Conservation (phyloP, 2,329 filamentous ascomycete species). For the Cadophora sp. region DNA sequence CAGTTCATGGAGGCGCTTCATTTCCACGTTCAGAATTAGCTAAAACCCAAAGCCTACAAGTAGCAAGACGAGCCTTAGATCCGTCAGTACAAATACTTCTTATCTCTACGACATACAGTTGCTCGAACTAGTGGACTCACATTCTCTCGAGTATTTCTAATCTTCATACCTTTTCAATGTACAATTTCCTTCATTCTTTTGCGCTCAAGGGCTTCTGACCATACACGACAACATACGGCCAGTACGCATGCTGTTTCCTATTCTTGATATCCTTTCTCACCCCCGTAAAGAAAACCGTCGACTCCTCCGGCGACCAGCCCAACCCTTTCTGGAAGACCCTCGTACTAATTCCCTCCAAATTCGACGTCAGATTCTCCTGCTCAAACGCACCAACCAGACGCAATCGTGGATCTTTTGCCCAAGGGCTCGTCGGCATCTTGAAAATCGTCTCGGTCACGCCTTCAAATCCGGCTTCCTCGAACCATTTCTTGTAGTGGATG, state of each 20-base stretch:
- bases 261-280: constrained; percentile 17
- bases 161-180: no score
- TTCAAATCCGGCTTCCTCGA: constrained; percentile 13
- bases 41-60: no score
- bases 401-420: constrained; percentile 13
- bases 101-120: no score
- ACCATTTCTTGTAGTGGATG: constrained; percentile 9
- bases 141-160: no score
- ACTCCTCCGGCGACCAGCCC: constrained; percentile 9
- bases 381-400: constrained; percentile 11
- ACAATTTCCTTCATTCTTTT: not conserved
- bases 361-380: constrained; percentile 13
- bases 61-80: no score
- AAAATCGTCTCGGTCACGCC: constrained; percentile 14
- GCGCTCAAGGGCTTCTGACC: not conserved
- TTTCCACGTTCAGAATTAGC: no score
- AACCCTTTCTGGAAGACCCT: constrained; percentile 8
- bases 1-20: no score
- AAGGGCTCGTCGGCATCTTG: constrained; percentile 13
- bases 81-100: no score
- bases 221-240: constrained; percentile 11
- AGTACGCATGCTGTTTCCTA: constrained; percentile 13
- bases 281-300: constrained; percentile 11
- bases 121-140: no score
- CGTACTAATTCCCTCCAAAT: constrained; percentile 13